Base-by-base conservation (phyloP, 2,329 filamentous ascomycete species). In the Ascochyta viciae-villosae region DNA sequence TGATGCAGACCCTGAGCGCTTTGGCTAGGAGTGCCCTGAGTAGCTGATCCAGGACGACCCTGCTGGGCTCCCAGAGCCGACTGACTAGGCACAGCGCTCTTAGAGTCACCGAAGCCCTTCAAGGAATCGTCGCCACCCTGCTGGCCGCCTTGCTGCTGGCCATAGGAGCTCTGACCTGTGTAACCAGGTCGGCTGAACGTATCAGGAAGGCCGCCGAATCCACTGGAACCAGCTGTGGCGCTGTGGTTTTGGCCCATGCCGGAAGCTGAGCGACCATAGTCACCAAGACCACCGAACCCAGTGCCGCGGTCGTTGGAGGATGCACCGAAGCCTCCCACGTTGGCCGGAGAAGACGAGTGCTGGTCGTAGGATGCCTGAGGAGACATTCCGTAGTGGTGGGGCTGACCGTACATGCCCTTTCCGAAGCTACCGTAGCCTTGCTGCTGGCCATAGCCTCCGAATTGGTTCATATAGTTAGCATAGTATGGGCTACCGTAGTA, bases 401-500 rank as follows among this genome's bases (percentile, higher is more conserved):
- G 84, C 64, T 87, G 86, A 29, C 81, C 84, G 66, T 89, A 88
- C 83, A 87, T 86, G 63, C 80, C 82, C 61, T 81, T 83, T 42
- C 81, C 82, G 57, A 84, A 86, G 34, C 79, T 80, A 60, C 78
- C 77, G 61, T 82, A 82, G 27, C 75, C 78, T 56, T 75, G 74
- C 60, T 77, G 80, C 58, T 78, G 80, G 60, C 77, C 82, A 57
- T 80, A 80, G 54, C 82, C 83, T 56, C 80, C 82, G 64, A 84
- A 87, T 71, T 87, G 85, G 71, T 84, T 85, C 78, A 87, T 83
- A 76, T 89, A 89, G 48, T 83, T 79, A 61, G 79, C 77, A 65
- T 87, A 87, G 69, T 88, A 87, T 38, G 85, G 85, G 73, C 81
- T 85, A 59, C 80, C 80, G 71, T 87, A 88, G 69, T 86, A 86